phyloP scores from a whole-genome alignment of 2,329 filamentous ascomycete genomes.

The Acarospora socialis region DNA sequence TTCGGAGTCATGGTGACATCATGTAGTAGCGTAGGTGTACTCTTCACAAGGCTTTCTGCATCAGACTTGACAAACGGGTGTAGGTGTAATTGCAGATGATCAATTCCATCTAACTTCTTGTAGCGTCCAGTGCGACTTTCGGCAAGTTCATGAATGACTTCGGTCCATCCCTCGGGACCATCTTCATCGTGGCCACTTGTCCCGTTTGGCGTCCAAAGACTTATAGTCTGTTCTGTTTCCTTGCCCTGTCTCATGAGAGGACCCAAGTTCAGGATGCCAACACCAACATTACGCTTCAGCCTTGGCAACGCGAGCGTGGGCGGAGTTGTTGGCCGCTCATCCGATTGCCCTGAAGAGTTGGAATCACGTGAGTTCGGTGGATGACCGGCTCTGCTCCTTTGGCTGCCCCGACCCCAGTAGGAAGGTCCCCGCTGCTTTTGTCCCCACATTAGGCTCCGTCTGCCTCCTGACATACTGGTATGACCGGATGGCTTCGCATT shows the following conservation, averaged over 20 bases:
- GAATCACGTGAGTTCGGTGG: too few relatives aligned
- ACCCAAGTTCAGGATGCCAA: conserved; percentile 66
- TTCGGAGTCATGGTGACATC: conserved; percentile 68
- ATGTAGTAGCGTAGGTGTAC: conserved; percentile 76
- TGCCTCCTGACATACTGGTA: conserved; percentile 24
- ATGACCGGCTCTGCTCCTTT: too few relatives aligned
- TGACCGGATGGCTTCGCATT: conserved; percentile 18
- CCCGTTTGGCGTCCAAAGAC: conserved; percentile 56
- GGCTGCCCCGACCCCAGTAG: conserved; percentile 6
- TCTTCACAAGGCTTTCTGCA: conserved; percentile 65
- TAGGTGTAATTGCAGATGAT: conserved; percentile 65
- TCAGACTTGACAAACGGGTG: conserved; percentile 66
- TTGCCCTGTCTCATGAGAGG: conserved; percentile 55
- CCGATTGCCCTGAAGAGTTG: too few relatives aligned
- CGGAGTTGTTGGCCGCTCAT: conserved; percentile 10
- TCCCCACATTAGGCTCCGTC: conserved; percentile 28
- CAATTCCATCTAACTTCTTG: conserved; percentile 56
- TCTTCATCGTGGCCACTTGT: conserved; percentile 42
- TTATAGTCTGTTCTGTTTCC: conserved; percentile 61
- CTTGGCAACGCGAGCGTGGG: conserved; percentile 18
- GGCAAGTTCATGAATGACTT: conserved; percentile 58
- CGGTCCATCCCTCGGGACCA: conserved; percentile 51
- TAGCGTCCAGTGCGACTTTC: conserved; percentile 60
- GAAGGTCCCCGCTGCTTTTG: conserved; percentile 13
- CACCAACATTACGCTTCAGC: conserved; percentile 54